Conservation (phyloP, 768 basidiomycete species). For the Serendipita sp. region DNA sequence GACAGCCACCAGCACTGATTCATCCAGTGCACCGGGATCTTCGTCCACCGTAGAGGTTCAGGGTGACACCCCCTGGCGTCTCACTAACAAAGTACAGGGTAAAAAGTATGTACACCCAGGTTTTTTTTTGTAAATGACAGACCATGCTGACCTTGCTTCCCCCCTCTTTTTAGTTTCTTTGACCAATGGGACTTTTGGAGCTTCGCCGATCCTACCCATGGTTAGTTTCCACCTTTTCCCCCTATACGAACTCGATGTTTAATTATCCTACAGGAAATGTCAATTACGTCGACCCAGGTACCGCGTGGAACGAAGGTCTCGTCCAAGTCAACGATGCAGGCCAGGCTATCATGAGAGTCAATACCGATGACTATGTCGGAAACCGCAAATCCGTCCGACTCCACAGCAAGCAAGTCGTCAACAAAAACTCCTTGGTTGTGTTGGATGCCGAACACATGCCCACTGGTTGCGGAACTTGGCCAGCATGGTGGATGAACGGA, state of each 20-base stretch:
- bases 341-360: constrained; percentile 75
- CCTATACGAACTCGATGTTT: background rate
- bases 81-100: background rate
- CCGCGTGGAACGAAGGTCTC: constrained; percentile 39
- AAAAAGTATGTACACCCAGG: constrained; percentile 7
- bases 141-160: constrained; percentile 23
- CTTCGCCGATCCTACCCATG: constrained; percentile 57
- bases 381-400: constrained; percentile 69
- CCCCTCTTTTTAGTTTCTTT: constrained; percentile 39
- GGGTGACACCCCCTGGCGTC: constrained; percentile 10
- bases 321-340: constrained; percentile 49
- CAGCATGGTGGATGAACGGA: constrained; percentile 23
- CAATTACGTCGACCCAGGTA: constrained; percentile 43
- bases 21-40: constrained; percentile 7
- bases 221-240: constrained; percentile 20
- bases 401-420: constrained; percentile 41
- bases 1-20: background rate
- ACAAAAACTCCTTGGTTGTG: constrained; percentile 38
- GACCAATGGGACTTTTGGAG: constrained; percentile 57
- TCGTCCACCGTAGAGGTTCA: constrained; percentile 21
- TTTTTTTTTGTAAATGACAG: background rate
- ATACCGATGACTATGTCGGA: constrained; percentile 54
- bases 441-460: constrained; percentile 84
- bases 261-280: constrained; percentile 26
- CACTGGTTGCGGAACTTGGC: constrained; percentile 79